Base-by-base conservation (phyloP, 768 basidiomycete species). In the Pisolithus marmoratus region DNA sequence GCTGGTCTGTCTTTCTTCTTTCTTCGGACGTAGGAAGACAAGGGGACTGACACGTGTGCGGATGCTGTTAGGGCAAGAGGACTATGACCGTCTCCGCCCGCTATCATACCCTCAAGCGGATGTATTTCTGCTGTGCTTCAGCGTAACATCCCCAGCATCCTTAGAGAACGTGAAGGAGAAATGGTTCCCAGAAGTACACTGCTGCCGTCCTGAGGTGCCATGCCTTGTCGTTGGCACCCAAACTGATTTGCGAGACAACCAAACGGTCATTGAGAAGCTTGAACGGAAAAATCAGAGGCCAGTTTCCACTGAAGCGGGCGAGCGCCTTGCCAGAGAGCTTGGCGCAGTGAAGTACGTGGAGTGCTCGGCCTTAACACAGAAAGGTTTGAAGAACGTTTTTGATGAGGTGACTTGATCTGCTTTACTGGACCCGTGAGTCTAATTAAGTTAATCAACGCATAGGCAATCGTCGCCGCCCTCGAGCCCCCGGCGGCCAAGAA, bases 161-260 rank as follows among this genome's bases (percentile, higher is more conserved):
- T 99, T 97, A 67, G 96, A 99, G 73, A 98, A 99, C 87, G 95
- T 99, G 65, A 98, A 96, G 82, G 96, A 99, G 75, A 99, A 99
- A 70, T 99, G 96, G 96, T 96, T 98, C 81, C 96, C 96, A 5
- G 96, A 99, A 76, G 95, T 99, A 49, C 94, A 94, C 69, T 96
- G 98, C 69, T 96, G 98, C 67, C 98, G 96, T 79, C 96, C 96
- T 15, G 95, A 95, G 45, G 95, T 97, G 52, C 94, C 95, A 60
- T 97, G 95, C 81, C 84, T 99, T 63, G 96, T 99, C 65, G 95
- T 99, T 52, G 96, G 96, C 58, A 99, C 96, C 45, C 96, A 99
- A 74, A 79, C 96, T 66, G 96, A 99, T 80, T 71, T 99, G 72
- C 81, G 95, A 68, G 94, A 97, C 63, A 96, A 99, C 65, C 71